Percentiles rank a stretch among this genome's conserved stretches.
Evolutionary conservation across 495 filamentous ascomycete genomes (phyloP).

Genomic region (Xylona heveae): DNA sequence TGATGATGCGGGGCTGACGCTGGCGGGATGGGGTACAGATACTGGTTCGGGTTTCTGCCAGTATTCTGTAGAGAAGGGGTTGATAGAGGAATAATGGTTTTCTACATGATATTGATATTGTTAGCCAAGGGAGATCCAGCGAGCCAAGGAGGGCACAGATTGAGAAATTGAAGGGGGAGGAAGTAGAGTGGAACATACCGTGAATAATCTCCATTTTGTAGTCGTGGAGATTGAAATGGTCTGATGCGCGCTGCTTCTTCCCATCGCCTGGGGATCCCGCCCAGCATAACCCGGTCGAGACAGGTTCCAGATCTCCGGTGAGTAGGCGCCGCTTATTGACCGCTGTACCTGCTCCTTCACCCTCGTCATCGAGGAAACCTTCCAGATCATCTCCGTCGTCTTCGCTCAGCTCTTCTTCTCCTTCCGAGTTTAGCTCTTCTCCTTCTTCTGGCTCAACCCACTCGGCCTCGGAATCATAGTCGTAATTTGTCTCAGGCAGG

Average conservation of each 20-base stretch:
- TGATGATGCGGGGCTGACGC: no score
- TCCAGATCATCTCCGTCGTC: constrained; percentile 37
- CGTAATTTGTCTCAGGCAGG: constrained; percentile 60
- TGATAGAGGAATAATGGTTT: constrained; percentile 34
- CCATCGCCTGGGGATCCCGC: constrained; percentile 35
- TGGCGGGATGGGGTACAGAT: no score
- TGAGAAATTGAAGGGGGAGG: neutral
- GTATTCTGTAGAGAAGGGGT: constrained; percentile 69
- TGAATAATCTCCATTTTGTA: constrained; percentile 56
- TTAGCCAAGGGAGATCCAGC: constrained; percentile 2
- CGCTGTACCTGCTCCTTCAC: constrained; percentile 12
- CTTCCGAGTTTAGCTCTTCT: constrained; percentile 30
- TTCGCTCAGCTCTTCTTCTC: constrained; percentile 36
- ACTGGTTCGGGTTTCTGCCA: constrained; percentile 41
- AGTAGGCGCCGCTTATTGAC: constrained; percentile 22
- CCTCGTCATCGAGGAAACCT: constrained; percentile 51
- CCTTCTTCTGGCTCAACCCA: constrained; percentile 42
- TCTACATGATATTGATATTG: constrained; percentile 16
- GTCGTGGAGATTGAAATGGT: constrained; percentile 21
- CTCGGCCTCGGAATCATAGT: constrained; percentile 92
- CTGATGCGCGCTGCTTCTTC: constrained; percentile 18
- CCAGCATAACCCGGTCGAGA: constrained; percentile 64
- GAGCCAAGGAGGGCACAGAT: constrained; percentile 4
- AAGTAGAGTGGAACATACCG: constrained; percentile 23
- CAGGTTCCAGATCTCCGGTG: constrained; percentile 49